Percentiles rank a stretch among this genome's conserved stretches.
Evolutionary conservation across 2,329 filamentous ascomycete genomes (phyloP).

Genomic region (Fusarium acutatum): DNA sequence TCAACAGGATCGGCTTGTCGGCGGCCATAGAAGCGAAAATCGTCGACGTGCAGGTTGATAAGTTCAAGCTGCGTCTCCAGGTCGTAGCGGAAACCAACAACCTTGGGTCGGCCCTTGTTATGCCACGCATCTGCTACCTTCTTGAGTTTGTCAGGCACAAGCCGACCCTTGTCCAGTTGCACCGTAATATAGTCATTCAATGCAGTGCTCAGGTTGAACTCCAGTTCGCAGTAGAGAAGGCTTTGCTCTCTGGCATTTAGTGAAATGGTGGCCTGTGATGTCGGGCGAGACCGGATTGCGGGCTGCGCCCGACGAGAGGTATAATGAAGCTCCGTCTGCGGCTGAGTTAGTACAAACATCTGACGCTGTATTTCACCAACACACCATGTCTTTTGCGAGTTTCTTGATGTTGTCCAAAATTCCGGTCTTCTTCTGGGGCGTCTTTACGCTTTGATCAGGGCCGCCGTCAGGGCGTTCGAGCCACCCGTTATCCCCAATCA

Average conservation of each 20-base stretch:
- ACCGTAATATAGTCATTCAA: conserved; percentile 61
- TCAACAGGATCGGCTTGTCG: conserved; percentile 53
- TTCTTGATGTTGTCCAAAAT: conserved; percentile 60
- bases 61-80: conserved; percentile 68
- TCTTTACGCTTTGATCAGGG: conserved; percentile 38
- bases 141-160: conserved; percentile 61
- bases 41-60: conserved; percentile 56
- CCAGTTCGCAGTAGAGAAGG: conserved; percentile 67
- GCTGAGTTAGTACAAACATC: conserved; percentile 3
- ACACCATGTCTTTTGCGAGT: conserved; percentile 63
- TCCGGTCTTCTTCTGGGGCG: conserved; percentile 49
- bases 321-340: conserved; percentile 50
- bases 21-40: conserved; percentile 64
- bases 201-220: conserved; percentile 61
- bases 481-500: conserved; percentile 67
- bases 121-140: conserved; percentile 61
- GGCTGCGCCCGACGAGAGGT: conserved; percentile 45
- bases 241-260: conserved; percentile 65
- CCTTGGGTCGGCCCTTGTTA: conserved; percentile 61
- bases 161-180: conserved; percentile 64
- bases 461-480: conserved; percentile 55
- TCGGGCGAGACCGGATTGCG: conserved; percentile 40
- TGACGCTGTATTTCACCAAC: conserved; percentile 20
- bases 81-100: conserved; percentile 67
- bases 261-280: conserved; percentile 55